Conservation (phyloP, 768 basidiomycete species). For the Boletus coccyginus region DNA sequence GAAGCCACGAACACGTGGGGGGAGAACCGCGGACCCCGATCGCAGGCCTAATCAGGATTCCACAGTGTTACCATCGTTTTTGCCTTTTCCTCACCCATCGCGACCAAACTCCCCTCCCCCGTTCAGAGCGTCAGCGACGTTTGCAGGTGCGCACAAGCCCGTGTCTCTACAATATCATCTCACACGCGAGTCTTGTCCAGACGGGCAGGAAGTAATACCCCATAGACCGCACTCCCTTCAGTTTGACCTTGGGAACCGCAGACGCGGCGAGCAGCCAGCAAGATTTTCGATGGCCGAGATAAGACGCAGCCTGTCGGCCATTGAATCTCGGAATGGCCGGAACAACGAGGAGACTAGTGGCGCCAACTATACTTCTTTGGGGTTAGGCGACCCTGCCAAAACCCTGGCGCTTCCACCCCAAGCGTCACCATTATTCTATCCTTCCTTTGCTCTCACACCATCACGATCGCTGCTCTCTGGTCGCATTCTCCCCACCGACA, state of each 20-base stretch:
- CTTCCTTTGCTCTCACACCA: conserved; percentile 19
- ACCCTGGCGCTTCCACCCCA: conserved; percentile 8
- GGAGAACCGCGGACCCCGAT: conserved; percentile 13
- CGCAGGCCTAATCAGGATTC: conserved; percentile 14
- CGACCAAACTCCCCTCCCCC: conserved; percentile 19
- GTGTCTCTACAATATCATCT: background rate
- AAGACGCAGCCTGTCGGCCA: conserved; percentile 26
- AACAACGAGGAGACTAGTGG: conserved; percentile 16
- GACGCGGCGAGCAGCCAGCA: conserved; percentile 10
- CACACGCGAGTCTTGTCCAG: conserved; percentile 5
- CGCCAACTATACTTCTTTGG: conserved; percentile 15
- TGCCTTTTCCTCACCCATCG: conserved; percentile 30
- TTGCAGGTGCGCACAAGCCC: conserved; percentile 15
- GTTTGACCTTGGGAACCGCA: conserved; percentile 14
- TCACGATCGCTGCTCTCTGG: conserved; percentile 16
- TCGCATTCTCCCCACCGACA: conserved; percentile 5
- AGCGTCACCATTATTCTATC: conserved; percentile 4
- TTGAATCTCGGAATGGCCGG: conserved; percentile 17
- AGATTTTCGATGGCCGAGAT: conserved; percentile 18
- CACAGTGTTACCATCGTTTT: conserved; percentile 23
- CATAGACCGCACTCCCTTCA: conserved; percentile 23
- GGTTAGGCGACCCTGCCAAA: conserved; percentile 16
- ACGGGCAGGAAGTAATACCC: conserved; percentile 11
- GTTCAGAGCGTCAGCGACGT: conserved; percentile 25
- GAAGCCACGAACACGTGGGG: conserved; percentile 22